Evolutionary conservation across 1,139 yeast genomes (phyloP).

Genomic region (Taiozyma sp.): DNA sequence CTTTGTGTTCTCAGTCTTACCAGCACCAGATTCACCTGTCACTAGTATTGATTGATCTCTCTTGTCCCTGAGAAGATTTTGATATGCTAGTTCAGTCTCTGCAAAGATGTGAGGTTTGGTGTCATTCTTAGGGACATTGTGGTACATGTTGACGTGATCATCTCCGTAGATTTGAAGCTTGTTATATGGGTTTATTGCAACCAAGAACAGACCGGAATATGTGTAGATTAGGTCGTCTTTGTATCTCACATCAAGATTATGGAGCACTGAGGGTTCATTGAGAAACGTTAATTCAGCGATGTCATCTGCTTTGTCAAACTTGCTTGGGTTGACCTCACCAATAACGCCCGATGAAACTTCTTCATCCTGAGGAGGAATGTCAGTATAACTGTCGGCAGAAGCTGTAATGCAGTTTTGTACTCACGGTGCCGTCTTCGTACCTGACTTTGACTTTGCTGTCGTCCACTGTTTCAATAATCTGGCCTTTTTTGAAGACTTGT

Average conservation of each 20-base stretch:
- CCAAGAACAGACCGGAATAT: conserved; percentile 82
- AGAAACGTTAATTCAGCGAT: conserved; percentile 94
- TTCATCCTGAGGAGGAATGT: conserved; percentile 26
- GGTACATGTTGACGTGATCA: conserved; percentile 50
- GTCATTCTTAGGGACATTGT: conserved; percentile 35
- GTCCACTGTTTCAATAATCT: conserved; percentile 50
- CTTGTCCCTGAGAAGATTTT: conserved; percentile 62
- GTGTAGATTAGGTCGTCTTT: conserved; percentile 74
- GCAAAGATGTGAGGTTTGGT: conserved; percentile 88
- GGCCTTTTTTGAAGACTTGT: conserved; percentile 64
- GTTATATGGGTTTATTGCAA: conserved; percentile 92
- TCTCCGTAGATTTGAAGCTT: conserved; percentile 67
- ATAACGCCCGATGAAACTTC: conserved; percentile 40
- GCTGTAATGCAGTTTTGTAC: conserved; percentile 11
- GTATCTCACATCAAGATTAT: conserved; percentile 76
- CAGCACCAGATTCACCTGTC: conserved; percentile 99
- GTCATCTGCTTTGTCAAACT: conserved; percentile 86
- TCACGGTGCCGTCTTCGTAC: conserved; percentile 41
- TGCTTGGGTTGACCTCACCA: conserved; percentile 81
- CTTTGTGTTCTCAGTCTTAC: conserved; percentile 97
- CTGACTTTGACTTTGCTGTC: conserved; percentile 47
- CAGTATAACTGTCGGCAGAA: not conserved
- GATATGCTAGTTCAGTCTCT: conserved; percentile 81
- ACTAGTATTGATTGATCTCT: conserved; percentile 89
- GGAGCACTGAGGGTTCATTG: conserved; percentile 90